Evolutionary conservation across 2,329 filamentous ascomycete genomes (phyloP), one percentile per base, ranked within the genome.

Genomic region (Fusarium phyllophilum): DNA sequence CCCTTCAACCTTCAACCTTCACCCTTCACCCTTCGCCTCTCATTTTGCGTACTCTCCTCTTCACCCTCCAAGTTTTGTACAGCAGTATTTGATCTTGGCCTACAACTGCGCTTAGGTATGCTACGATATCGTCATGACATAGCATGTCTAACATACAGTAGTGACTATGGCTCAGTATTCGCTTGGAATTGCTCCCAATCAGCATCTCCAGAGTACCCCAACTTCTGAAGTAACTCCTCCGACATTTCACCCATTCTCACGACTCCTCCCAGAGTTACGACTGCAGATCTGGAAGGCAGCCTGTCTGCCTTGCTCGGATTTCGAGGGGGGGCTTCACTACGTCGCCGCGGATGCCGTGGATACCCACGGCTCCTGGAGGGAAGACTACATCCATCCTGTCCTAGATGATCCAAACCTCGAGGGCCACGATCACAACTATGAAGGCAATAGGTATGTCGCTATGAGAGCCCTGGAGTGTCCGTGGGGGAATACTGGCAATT

Each of bases 241-340:
- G 1, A 46, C 44, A 6, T 61, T 61, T 3, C 24, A 48, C n/a
- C 6, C 2, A 3, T 72, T 72, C 44, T 8, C 57, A 8, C 36
- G n/a, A 1, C 38, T 70, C 1, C 62, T 42, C 0, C 0, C 26
- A 6, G 57, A 72, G 36, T 24, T 67, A 5, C 62, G 61, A n/a
- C 15, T 56, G 0, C 22, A 51, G 5, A 62, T 70, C 2, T 72
- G 61, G 66, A 41, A 66, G 18, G 3, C 6, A 1, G 66, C 62
- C 18, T 70, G 51, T 18, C 18, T 46, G 13, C 18, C 24, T 46
- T 4, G 6, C 18, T 46, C 41, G 41, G 12, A 29, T 29, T 29
- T 14, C 8, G 44, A 46, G 24, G 8, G 8, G 4, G 44, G 6
- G 8, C 18, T 46, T 15, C 44, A 46, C 13, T 29, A 29, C 13